Conservation (phyloP, 495 filamentous ascomycete genomes). For the Aspergillus baeticus region DNA sequence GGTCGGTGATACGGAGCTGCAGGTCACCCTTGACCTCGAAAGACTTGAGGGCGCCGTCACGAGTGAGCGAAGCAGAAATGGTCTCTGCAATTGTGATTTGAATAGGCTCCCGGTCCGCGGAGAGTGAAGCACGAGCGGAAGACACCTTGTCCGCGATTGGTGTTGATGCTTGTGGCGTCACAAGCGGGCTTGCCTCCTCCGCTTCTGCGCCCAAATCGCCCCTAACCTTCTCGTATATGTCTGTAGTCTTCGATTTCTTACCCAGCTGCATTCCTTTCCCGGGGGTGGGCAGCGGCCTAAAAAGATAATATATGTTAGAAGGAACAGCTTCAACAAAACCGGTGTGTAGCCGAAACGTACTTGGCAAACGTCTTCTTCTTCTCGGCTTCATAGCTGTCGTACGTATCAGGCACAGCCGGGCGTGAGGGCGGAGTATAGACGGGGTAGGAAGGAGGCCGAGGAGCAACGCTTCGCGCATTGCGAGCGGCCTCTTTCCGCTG, state of each 20-base stretch:
- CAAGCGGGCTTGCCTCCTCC: slow-evolving; percentile 74
- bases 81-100: slow-evolving; percentile 83
- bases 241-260: slow-evolving; percentile 94
- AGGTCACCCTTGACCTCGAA: slow-evolving; percentile 90
- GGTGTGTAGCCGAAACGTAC: slow-evolving; percentile 41
- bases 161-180: slow-evolving; percentile 58
- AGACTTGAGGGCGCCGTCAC: slow-evolving; percentile 79
- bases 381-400: slow-evolving; percentile 91
- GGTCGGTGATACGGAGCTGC: slow-evolving; percentile 82
- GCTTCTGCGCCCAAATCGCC: slow-evolving; percentile 79
- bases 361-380: slow-evolving; percentile 84
- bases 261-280: slow-evolving; percentile 98
- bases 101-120: slow-evolving; percentile 73
- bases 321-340: neutral
- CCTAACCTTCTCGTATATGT: slow-evolving; percentile 95
- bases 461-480: slow-evolving; percentile 53
- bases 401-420: slow-evolving; percentile 72
- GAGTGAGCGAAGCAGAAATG: slow-evolving; percentile 81
- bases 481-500: slow-evolving; percentile 89
- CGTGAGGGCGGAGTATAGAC: slow-evolving; percentile 82
- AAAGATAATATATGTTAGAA: slow-evolving; percentile 14
- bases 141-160: slow-evolving; percentile 53
- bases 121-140: slow-evolving; percentile 60
- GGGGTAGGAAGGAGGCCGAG: slow-evolving; percentile 77
- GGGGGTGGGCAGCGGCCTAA: slow-evolving; percentile 67